Evolutionary conservation across 257 asterid genomes (phyloP), one percentile per base, ranked within the genome.

Genomic region (Solanum boliviense): DNA sequence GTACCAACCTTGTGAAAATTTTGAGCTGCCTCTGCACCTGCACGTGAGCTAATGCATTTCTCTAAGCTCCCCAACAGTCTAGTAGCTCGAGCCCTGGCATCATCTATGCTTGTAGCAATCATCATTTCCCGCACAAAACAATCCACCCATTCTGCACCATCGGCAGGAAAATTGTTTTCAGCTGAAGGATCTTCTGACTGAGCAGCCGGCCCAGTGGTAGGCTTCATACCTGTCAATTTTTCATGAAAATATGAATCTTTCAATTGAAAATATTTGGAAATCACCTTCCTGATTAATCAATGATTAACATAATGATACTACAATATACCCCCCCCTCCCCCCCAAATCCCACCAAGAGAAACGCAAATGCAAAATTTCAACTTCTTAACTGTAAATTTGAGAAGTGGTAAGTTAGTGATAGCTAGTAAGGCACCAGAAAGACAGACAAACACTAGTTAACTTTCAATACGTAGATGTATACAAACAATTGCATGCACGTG

Each of bases 121-220:
- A 83, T 88, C 98, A 96, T 94, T 93, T 96, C 97, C 70, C 56
- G 89, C 85, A 96, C 95, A 83, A 96, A 78, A 68, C 92, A 89
- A 84, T 96, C 95, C 78, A 94, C 98, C 98, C 98, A 95, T 76
- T 92, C 94, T 5, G 92, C 92, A 88, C 99, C 98, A 89, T 91
- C 90, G 52, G 27, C 89, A 34, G 95, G 96, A 86, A 91, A 78
- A 85, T 91, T 91, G 52, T 84, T 86, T 65, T 91, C 93, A 68
- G 58, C 72, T 13, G 87, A 87, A 90, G 91, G 90, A 85, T 81
- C 41, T 81, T 46, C 85, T 5, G 18, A 81, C 68, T 29, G 70
- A 81, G 85, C 27, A 29, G 41, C 41, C 20, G 2, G 70, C 18
- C 5, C 41, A 81, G 7, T 81, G 41, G 87, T 21, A 23, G 88